A percentile compares a stretch with the other conserved stretches of the same genome.
These are phyloP conservation scores for Sugiyamaella mastotermitis DNA, from an alignment of 805 yeast species.

Conservation along the genomic window DNA sequence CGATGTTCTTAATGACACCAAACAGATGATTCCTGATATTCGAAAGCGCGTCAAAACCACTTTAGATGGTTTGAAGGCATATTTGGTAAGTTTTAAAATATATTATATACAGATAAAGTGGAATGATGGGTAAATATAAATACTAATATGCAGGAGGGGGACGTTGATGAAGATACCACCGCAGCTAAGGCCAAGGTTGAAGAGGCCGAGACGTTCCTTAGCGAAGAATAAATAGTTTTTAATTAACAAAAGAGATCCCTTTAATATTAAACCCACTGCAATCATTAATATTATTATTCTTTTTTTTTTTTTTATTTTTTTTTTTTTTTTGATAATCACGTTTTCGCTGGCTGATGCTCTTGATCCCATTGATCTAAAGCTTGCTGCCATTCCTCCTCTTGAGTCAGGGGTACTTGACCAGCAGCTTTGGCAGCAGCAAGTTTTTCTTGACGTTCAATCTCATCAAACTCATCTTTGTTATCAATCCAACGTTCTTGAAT, in stretches of 20 bases:
- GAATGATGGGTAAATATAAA: not conserved
- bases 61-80: constrained; percentile 35
- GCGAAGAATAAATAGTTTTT: constrained; percentile 2
- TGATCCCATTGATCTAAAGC: constrained; percentile 57
- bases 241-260: no score
- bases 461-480: constrained; percentile 70
- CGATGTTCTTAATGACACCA: constrained; percentile 50
- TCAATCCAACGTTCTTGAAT: constrained; percentile 96
- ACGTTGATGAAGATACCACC: constrained; percentile 19
- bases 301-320: not conserved
- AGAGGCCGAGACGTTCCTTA: constrained; percentile 18
- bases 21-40: constrained; percentile 45
- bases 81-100: constrained; percentile 26
- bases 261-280: no score
- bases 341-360: not conserved
- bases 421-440: constrained; percentile 5
- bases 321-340: not conserved
- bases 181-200: constrained; percentile 23
- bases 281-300: not conserved
- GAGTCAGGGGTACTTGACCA: constrained; percentile 14
- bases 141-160: constrained; percentile 13
- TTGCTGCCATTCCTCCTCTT: constrained; percentile 66
- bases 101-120: not conserved
- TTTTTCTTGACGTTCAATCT: constrained; percentile 45
- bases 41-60: constrained; percentile 38